Base-by-base conservation (phyloP, 352 stramenopile genomes). In the Phytophthora citrophthora region DNA sequence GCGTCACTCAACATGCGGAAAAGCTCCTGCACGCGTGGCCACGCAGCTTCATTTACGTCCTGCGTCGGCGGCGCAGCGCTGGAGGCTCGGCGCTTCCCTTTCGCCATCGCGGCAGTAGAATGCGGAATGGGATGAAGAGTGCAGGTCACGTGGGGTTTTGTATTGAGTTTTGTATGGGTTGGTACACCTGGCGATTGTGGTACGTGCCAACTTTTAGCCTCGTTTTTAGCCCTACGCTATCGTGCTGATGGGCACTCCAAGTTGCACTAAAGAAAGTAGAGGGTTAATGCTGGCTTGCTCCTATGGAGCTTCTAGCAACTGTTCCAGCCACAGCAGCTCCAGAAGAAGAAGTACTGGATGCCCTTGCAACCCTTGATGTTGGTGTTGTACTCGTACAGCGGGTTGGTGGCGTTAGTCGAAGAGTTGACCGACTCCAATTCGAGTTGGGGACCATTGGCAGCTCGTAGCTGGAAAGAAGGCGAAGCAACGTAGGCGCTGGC, bases 1-100 rank as follows among this genome's bases (percentile, higher is more conserved):
- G 87, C 83, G n/a, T 81, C 84, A 26, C 83, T 59, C 32, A 95
- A 73, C 53, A 93, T 66, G 26, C 59, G 58, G 32, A 73, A 69
- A 9, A 73, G 39, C 11, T 69, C 64, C 46, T 69, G 59, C 34
- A 31, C 58, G 16, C 41, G 32, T 6, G 60, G 53, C 40, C 36
- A 64, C 12, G 29, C 29, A 24, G 20, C 16, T 48, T 50, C 26
- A 12, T 31, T 38, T 7, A 24, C 4, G 18, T 55, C 43, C 18
- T 34, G 36, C 32, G 18, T 2, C 6, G 58, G 41, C 13, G 43
- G 26, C n/a, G 31, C 23, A 31, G 54, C 38, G 34, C 29, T 48
- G 32, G 54, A 45, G 16, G 49, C 20, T 20, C 34, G 41, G 27
- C 64, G 65, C 53, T 67, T 74, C 29, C 59, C 65, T 57, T 62